Percentiles rank a stretch among this genome's conserved stretches.
Evolutionary conservation across 176 grass and related monocot genomes (phyloP).

Genomic region (Musa itinerans): DNA sequence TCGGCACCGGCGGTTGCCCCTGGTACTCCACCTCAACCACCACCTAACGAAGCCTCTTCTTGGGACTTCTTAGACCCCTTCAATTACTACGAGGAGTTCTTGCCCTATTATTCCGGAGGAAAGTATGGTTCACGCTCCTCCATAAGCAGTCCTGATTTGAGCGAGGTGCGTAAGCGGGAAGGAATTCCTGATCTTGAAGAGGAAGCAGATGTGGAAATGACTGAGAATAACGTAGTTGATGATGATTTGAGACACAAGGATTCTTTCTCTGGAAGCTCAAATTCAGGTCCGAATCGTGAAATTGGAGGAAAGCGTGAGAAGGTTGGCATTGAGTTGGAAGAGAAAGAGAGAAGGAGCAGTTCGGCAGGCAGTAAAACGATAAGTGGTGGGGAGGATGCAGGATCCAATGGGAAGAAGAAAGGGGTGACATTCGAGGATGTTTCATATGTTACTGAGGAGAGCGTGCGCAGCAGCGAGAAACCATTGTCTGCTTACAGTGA

Average conservation of each 20-base stretch:
- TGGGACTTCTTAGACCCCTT: conserved; percentile 87
- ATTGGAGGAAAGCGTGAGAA: conserved; percentile 16
- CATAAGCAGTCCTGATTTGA: conserved; percentile 39
- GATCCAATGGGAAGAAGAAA: conserved; percentile 31
- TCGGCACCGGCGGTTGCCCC: conserved; percentile 25
- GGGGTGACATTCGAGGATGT: conserved; percentile 43
- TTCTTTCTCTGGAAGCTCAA: not conserved
- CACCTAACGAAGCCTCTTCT: conserved; percentile 29
- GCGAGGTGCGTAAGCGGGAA: conserved; percentile 57
- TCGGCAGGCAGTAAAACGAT: conserved; percentile 11
- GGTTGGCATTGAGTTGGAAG: not conserved
- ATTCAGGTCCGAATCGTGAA: not conserved
- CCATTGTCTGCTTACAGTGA: conserved; percentile 22
- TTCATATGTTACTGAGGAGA: conserved; percentile 8
- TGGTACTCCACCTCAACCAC: conserved; percentile 23
- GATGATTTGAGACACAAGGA: not conserved
- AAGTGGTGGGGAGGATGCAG: conserved; percentile 21
- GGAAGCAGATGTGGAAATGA: conserved; percentile 37
- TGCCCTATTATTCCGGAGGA: conserved; percentile 23
- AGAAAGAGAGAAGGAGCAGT: conserved; percentile 27
- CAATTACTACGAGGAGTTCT: conserved; percentile 41
- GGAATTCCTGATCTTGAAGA: conserved; percentile 92
- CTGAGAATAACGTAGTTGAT: not conserved
- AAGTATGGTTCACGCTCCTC: conserved; percentile 18
- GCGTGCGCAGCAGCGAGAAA: conserved; percentile 26